Evolutionary conservation across 1,139 yeast species (phyloP).

Genomic region (Ashbya aceris): DNA sequence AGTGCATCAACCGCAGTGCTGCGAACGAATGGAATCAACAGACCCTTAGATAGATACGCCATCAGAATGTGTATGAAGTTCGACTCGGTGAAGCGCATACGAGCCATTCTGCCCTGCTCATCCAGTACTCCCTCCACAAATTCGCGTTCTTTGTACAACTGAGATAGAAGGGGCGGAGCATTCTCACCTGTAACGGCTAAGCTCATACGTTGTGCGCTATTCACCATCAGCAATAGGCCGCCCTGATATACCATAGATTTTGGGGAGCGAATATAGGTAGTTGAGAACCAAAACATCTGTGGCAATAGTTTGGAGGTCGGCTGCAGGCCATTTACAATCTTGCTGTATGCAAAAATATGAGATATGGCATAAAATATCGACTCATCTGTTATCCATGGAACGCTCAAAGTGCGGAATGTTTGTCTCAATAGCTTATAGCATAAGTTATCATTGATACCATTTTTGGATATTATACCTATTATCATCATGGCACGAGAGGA

Average conservation of each 20-base stretch:
- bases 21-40: constrained; percentile 52
- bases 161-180: constrained; percentile 5
- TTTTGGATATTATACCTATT: constrained; percentile 59
- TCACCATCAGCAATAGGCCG: constrained; percentile 37
- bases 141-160: constrained; percentile 25
- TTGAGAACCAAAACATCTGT: constrained; percentile 59
- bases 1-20: constrained; percentile 47
- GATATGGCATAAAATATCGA: constrained; percentile 28
- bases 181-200: constrained; percentile 15
- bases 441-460: constrained; percentile 54
- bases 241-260: constrained; percentile 47
- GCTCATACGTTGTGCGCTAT: constrained; percentile 25
- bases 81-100: constrained; percentile 35
- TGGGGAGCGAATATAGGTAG: constrained; percentile 33
- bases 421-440: constrained; percentile 32
- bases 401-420: constrained; percentile 33
- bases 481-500: constrained; percentile 67
- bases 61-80: constrained; percentile 52
- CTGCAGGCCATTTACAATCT: constrained; percentile 55
- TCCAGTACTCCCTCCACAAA: constrained; percentile 37
- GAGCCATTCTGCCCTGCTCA: constrained; percentile 37
- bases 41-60: constrained; percentile 49
- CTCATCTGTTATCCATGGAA: constrained; percentile 29
- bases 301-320: constrained; percentile 46
- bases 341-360: constrained; percentile 43